Conservation (phyloP, 176 grass and related monocot species). For the Oryza coarctata region DNA sequence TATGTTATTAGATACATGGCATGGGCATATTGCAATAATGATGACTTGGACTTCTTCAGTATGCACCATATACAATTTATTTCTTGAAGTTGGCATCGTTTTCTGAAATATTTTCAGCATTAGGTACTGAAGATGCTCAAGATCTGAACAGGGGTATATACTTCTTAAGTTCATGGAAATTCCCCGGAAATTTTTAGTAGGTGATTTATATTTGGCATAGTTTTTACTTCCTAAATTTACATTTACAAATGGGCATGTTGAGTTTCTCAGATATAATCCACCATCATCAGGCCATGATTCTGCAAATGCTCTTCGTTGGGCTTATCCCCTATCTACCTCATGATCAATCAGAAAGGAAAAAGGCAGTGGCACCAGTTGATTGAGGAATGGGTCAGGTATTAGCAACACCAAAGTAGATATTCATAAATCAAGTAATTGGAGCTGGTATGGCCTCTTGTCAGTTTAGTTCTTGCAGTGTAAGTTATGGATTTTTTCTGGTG, state of each 20-base stretch:
- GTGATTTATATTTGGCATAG: conserved; percentile 16
- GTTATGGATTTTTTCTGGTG: neutral
- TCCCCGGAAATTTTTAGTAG: neutral
- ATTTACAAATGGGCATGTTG: conserved; percentile 10
- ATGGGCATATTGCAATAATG: conserved; percentile 31
- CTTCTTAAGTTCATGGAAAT: conserved; percentile 24
- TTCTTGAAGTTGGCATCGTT: conserved; percentile 19
- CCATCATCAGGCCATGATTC: conserved; percentile 15
- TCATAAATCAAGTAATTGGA: conserved; percentile 8
- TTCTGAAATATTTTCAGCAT: conserved; percentile 55
- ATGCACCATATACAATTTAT: conserved; percentile 30
- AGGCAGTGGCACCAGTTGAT: neutral
- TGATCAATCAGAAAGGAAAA: neutral
- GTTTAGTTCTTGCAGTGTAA: neutral
- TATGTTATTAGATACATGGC: conserved; percentile 45
- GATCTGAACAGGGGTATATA: conserved; percentile 28
- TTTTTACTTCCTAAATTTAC: conserved; percentile 5
- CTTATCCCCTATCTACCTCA: neutral
- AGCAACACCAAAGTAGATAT: neutral
- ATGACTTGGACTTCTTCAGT: conserved; percentile 10
- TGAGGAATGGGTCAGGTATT: conserved; percentile 5
- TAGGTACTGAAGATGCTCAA: conserved; percentile 37
- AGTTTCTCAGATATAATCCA: conserved; percentile 5
- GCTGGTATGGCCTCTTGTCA: neutral
- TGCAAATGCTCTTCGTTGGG: neutral